Percentiles rank a stretch among this genome's conserved stretches.
Conservation (phyloP, 73 alveolate species). For the Blepharisma stoltei region DNA sequence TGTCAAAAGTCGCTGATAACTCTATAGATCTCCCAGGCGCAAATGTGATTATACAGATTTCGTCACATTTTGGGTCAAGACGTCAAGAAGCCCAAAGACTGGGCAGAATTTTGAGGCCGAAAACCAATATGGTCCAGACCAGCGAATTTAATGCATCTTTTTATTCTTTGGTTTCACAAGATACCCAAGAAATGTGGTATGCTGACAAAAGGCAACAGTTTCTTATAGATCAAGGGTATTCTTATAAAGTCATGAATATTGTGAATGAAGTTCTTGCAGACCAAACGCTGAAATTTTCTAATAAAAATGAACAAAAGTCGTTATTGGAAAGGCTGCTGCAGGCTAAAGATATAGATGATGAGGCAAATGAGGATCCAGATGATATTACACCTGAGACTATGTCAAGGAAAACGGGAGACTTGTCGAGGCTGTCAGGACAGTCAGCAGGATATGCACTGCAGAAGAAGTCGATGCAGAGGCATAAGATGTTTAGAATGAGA, state of each 20-base stretch:
- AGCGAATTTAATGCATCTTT: conserved; percentile 89
- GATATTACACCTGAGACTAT: conserved; percentile 25
- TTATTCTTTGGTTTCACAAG: conserved; percentile 89
- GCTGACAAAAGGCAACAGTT: conserved; percentile 93
- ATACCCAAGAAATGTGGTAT: conserved; percentile 92
- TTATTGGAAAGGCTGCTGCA: not conserved
- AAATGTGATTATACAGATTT: conserved; percentile 91
- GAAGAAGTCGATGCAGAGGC: too few species aligned
- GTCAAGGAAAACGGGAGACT: not conserved
- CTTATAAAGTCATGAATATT: conserved; percentile 52
- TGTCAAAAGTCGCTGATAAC: conserved; percentile 96
- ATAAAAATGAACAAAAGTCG: not conserved
- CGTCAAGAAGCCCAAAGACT: conserved; percentile 96
- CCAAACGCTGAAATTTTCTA: not conserved
- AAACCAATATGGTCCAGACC: conserved; percentile 48
- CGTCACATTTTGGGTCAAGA: conserved; percentile 93
- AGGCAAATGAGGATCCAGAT: not conserved
- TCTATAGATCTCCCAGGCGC: conserved; percentile 97
- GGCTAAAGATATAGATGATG: conserved; percentile 5
- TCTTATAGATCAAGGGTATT: conserved; percentile 94
- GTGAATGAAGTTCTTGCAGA: not conserved
- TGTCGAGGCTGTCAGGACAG: not conserved
- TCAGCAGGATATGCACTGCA: too few species aligned
- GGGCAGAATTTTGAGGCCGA: conserved; percentile 96
- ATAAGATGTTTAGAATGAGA: too few species aligned